phyloP scores from a whole-genome alignment of 2,329 filamentous ascomycete species.

The Botrytis fragariae region DNA sequence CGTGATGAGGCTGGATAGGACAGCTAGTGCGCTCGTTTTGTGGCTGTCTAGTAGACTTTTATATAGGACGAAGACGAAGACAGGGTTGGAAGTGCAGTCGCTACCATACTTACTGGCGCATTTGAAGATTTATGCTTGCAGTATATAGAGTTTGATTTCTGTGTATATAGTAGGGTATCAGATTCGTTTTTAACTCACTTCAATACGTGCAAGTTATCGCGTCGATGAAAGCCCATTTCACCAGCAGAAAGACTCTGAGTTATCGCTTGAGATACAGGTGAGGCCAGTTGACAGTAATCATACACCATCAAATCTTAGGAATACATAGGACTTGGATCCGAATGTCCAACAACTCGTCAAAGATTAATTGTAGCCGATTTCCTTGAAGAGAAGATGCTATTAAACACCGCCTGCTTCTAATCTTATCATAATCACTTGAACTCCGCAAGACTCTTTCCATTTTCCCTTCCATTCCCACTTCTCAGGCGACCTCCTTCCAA shows the following conservation, averaged over 20 bases:
- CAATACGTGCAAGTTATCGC: background rate
- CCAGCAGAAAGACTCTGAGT: background rate
- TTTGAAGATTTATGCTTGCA: background rate
- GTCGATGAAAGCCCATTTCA: background rate
- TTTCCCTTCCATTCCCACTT: background rate
- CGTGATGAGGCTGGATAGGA: background rate
- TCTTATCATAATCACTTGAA: background rate
- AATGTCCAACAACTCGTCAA: background rate
- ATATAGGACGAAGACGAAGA: background rate
- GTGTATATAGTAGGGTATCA: background rate
- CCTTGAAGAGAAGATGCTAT: background rate
- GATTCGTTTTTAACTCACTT: background rate
- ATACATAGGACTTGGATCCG: background rate
- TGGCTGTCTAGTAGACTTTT: background rate
- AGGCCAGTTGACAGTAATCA: background rate
- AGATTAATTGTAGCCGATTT: background rate
- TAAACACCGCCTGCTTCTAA: background rate
- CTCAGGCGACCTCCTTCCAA: slow-evolving; percentile 15
- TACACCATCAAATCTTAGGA: background rate
- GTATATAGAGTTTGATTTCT: background rate
- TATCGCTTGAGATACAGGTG: background rate
- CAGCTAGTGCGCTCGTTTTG: background rate
- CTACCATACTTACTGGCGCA: background rate
- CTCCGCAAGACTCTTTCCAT: background rate
- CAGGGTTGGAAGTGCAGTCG: background rate